Percentiles rank a stretch among this genome's conserved stretches.
phyloP scores from a whole-genome alignment of 345 rosid species.

The Streptanthus diversifolius region DNA sequence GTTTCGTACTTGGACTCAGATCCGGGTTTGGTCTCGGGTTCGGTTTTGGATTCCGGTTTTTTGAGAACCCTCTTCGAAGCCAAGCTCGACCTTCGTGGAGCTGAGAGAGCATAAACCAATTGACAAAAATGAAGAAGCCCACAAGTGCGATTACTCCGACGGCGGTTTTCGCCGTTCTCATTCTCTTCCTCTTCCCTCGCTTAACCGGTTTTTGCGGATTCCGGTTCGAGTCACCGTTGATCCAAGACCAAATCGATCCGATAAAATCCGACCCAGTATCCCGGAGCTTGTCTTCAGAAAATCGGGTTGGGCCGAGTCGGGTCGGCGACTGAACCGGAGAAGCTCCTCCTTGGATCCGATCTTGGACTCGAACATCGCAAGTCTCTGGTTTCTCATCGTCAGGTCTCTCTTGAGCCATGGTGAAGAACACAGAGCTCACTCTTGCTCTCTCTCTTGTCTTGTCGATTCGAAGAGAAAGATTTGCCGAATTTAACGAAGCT shows the following conservation, averaged over 20 bases:
- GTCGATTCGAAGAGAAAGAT: neutral
- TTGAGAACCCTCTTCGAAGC: constrained; percentile 32
- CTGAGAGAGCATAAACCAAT: constrained; percentile 69
- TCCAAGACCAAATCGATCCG: constrained; percentile 32
- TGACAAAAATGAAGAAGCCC: constrained; percentile 61
- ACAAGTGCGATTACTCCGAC: constrained; percentile 47
- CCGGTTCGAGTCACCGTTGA: constrained; percentile 37
- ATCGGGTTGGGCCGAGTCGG: constrained; percentile 39
- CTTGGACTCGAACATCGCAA: constrained; percentile 26
- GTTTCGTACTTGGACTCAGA: constrained; percentile 7
- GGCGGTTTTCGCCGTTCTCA: constrained; percentile 44
- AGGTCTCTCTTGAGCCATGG: constrained; percentile 30
- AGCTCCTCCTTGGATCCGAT: constrained; percentile 35
- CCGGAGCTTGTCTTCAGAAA: constrained; percentile 26
- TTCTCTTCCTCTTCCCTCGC: constrained; percentile 47
- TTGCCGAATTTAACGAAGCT: constrained; percentile 16
- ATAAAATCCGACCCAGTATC: constrained; percentile 13
- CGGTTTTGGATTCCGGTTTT: constrained; percentile 3
- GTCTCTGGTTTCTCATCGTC: constrained; percentile 33
- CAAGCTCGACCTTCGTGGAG: constrained; percentile 51
- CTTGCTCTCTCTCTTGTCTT: neutral
- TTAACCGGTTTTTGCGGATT: constrained; percentile 29
- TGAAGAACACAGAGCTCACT: constrained; percentile 2
- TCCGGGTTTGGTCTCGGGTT: constrained; percentile 3
- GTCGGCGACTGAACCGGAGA: constrained; percentile 37